phyloP scores from a whole-genome alignment of 148 eudicot species.

The Amaranthus cruentus region DNA sequence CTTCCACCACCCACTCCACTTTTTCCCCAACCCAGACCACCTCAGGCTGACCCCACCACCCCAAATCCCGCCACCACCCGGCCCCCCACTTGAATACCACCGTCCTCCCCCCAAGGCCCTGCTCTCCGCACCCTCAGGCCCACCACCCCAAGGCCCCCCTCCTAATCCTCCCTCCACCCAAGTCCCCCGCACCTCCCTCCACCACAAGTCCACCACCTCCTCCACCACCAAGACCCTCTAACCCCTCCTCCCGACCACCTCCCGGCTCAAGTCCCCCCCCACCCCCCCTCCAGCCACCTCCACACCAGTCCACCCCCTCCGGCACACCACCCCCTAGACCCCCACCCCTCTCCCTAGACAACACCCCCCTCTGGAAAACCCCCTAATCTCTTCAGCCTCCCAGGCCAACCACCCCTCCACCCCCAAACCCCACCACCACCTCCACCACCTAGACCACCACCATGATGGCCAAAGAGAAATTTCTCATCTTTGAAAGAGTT shows the following conservation, averaged over 20 bases:
- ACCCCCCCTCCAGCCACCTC: slow-evolving; percentile 13
- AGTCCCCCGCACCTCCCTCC: slow-evolving; percentile 11
- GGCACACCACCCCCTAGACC: neutral
- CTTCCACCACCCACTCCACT: slow-evolving; percentile 13
- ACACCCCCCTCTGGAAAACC: too few relatives aligned
- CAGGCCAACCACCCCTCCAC: slow-evolving; percentile 13
- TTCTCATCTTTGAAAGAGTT: slow-evolving; percentile 19
- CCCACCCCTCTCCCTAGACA: too few relatives aligned
- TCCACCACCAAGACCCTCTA: slow-evolving; percentile 10
- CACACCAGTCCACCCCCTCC: neutral
- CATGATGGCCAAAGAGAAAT: slow-evolving; percentile 15
- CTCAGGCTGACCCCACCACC: neutral
- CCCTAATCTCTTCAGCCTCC: slow-evolving; percentile 9
- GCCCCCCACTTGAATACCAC: slow-evolving; percentile 6
- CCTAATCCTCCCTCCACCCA: slow-evolving; percentile 12
- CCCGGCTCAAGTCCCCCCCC: neutral
- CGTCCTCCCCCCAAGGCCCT: neutral
- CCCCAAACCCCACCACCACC: slow-evolving; percentile 17
- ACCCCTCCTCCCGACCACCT: neutral
- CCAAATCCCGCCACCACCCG: neutral
- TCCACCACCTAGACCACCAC: slow-evolving; percentile 25
- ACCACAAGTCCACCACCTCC: slow-evolving; percentile 10
- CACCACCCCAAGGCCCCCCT: slow-evolving; percentile 9
- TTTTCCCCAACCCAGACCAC: neutral
- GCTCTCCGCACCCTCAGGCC: neutral